Evolutionary conservation across 331 rosid species (phyloP).

Genomic region (Cucumis variabilis): DNA sequence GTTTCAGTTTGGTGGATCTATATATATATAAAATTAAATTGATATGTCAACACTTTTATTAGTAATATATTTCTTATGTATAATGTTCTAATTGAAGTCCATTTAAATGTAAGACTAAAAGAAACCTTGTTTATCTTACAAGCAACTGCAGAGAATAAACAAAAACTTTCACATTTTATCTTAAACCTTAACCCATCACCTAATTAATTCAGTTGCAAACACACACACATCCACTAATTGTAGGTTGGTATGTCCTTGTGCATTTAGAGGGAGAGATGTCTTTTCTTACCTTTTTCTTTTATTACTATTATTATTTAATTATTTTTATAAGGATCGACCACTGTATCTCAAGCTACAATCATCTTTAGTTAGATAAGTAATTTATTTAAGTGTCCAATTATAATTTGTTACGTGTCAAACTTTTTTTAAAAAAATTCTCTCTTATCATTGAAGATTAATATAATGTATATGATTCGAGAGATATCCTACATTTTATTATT

Average conservation of each 20-base stretch:
- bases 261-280: neutral
- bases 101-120: neutral
- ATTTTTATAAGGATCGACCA: no score
- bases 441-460: no score
- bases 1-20: no score
- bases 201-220: constrained; percentile 13
- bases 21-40: neutral
- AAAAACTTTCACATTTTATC: neutral
- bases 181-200: constrained; percentile 21
- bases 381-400: no score
- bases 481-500: no score
- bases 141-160: neutral
- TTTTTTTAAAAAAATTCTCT: no score
- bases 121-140: constrained; percentile 7
- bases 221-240: constrained; percentile 7
- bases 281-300: neutral
- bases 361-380: no score
- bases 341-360: no score
- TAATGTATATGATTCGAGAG: no score
- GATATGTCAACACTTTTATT: neutral
- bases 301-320: no score
- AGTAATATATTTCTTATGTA: neutral
- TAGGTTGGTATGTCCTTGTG: neutral
- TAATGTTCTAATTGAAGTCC: neutral
- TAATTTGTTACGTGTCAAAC: no score